These are phyloP conservation scores for Panellus pusillus DNA, from an alignment of 768 basidiomycete genomes.

Conservation along the genomic window DNA sequence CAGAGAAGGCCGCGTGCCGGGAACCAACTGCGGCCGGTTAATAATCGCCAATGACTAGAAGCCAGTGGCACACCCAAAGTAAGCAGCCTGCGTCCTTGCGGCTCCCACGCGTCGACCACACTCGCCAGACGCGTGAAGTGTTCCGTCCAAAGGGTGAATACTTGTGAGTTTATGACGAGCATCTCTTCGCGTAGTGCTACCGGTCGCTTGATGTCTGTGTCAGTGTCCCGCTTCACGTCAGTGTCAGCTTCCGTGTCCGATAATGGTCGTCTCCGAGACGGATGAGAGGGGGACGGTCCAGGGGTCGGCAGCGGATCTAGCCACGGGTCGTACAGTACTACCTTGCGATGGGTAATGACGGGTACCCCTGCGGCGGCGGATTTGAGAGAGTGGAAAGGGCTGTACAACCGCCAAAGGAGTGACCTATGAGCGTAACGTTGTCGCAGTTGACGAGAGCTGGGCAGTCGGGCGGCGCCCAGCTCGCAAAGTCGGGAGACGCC, in stretches of 20 bases:
- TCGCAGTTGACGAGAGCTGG: constrained; percentile 32
- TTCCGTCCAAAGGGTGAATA: constrained; percentile 75
- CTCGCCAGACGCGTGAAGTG: constrained; percentile 64
- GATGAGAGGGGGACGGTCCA: constrained; percentile 40
- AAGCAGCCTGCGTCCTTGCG: constrained; percentile 40
- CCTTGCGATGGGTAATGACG: constrained; percentile 53
- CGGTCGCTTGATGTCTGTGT: neutral
- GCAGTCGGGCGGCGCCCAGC: constrained; percentile 36
- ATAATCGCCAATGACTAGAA: too few relatives aligned
- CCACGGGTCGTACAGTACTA: constrained; percentile 81
- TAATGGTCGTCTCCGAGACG: constrained; percentile 8
- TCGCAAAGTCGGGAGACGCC: constrained; percentile 35
- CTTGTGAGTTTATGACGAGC: constrained; percentile 74
- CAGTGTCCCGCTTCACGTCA: constrained; percentile 4
- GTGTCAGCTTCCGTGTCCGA: neutral
- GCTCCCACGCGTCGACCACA: constrained; percentile 57
- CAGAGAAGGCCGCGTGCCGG: too few relatives aligned
- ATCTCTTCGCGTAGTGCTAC: constrained; percentile 29
- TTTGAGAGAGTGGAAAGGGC: constrained; percentile 56
- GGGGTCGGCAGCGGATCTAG: constrained; percentile 70
- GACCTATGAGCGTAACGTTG: constrained; percentile 42
- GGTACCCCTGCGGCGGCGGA: constrained; percentile 39
- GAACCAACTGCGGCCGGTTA: too few relatives aligned
- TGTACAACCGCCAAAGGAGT: constrained; percentile 51
- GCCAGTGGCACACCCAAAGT: constrained; percentile 43